A percentile compares a stretch with the other conserved stretches of the same genome.
phyloP scores from a whole-genome alignment of 1,284 basidiomycete species.

The Tylopilus orsonianus region DNA sequence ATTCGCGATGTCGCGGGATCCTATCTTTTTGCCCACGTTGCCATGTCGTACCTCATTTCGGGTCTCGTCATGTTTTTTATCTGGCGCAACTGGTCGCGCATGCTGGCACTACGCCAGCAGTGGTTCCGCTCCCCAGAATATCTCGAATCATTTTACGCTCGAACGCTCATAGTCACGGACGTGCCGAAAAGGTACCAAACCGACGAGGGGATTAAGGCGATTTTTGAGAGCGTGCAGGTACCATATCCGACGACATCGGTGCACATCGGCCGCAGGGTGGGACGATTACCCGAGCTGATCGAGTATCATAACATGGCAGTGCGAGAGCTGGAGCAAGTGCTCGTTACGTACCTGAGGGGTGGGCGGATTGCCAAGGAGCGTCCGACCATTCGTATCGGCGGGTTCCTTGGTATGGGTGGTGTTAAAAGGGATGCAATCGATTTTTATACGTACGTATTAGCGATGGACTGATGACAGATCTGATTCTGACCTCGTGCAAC shows the following conservation, averaged over 20 bases:
- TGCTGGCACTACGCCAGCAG: slow-evolving; percentile 55
- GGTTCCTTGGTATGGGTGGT: slow-evolving; percentile 69
- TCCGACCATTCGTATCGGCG: slow-evolving; percentile 67
- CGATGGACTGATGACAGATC: not conserved
- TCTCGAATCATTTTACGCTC: slow-evolving; percentile 61
- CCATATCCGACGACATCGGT: slow-evolving; percentile 77
- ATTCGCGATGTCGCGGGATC: slow-evolving; percentile 61
- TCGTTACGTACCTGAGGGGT: slow-evolving; percentile 76
- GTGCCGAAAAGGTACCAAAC: slow-evolving; percentile 66
- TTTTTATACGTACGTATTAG: slow-evolving; percentile 57
- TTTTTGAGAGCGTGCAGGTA: slow-evolving; percentile 63
- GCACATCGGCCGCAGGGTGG: slow-evolving; percentile 68
- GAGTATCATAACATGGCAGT: slow-evolving; percentile 80
- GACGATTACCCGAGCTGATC: slow-evolving; percentile 65
- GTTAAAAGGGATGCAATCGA: slow-evolving; percentile 72
- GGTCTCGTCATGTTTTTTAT: slow-evolving; percentile 55
- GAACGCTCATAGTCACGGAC: slow-evolving; percentile 63
- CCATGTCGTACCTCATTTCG: slow-evolving; percentile 59
- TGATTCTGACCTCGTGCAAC: too few species aligned
- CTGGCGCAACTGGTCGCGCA: slow-evolving; percentile 64
- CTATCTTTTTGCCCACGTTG: slow-evolving; percentile 67
- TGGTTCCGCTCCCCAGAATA: slow-evolving; percentile 73
- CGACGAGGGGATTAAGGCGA: slow-evolving; percentile 66
- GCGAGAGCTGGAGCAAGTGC: slow-evolving; percentile 68
- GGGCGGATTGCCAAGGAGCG: slow-evolving; percentile 65